These are phyloP conservation scores for Fusarium pseudocircinatum DNA, from an alignment of 2,329 filamentous ascomycete genomes.

Conservation along the genomic window DNA sequence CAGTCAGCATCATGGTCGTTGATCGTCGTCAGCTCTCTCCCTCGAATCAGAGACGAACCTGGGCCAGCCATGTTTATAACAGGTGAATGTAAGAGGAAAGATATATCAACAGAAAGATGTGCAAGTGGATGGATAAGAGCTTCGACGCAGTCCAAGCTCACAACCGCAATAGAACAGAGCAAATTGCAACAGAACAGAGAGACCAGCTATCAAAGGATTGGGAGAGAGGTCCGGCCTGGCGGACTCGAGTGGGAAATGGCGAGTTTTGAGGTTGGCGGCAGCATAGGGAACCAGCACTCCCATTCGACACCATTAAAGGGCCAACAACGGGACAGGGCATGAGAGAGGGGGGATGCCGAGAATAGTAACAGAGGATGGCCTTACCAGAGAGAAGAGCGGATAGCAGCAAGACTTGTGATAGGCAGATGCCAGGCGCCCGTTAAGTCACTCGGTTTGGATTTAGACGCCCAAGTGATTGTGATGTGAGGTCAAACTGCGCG, in stretches of 20 bases:
- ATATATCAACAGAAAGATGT: conserved; percentile 19
- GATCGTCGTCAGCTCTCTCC: not conserved
- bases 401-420: conserved; percentile 42
- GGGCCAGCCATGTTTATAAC: conserved; percentile 50
- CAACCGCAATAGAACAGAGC: conserved; percentile 44
- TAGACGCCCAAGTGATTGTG: conserved; percentile 42
- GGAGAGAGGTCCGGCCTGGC: conserved; percentile 49
- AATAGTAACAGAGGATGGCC: conserved; percentile 40
- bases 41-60: conserved; percentile 48
- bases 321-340: conserved; percentile 45
- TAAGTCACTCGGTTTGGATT: conserved; percentile 37
- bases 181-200: conserved; percentile 55
- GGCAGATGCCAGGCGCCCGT: conserved; percentile 38
- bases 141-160: conserved; percentile 43
- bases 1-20: conserved; percentile 37
- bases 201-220: conserved; percentile 65
- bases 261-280: conserved; percentile 60
- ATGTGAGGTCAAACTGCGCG: conserved; percentile 51
- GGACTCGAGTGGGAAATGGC: conserved; percentile 53
- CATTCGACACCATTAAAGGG: conserved; percentile 51
- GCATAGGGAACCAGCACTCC: conserved; percentile 42
- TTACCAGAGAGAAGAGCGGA: conserved; percentile 40
- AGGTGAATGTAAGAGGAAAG: conserved; percentile 18
- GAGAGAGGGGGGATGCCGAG: conserved; percentile 36
- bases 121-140: conserved; percentile 32